phyloP scores from a whole-genome alignment of 129 eudicot species.

The Flaveria bidentis region DNA sequence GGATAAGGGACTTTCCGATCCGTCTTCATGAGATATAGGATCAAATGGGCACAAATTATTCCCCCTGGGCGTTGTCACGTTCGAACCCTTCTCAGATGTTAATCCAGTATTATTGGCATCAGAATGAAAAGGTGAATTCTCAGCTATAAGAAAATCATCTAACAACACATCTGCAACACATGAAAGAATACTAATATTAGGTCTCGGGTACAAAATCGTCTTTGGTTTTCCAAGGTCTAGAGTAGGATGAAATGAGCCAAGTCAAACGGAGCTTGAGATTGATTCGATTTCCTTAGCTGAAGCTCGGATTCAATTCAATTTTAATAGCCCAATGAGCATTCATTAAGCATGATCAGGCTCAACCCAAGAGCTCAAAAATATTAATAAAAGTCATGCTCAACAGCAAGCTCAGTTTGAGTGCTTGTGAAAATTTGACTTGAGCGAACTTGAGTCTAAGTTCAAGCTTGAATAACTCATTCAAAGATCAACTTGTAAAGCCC shows the following conservation, averaged over 20 bases:
- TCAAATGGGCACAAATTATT: slow-evolving; percentile 39
- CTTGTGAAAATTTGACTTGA: slow-evolving; percentile 1
- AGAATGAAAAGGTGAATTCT: slow-evolving; percentile 62
- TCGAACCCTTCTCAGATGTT: slow-evolving; percentile 28
- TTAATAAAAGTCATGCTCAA: background rate
- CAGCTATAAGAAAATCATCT: slow-evolving; percentile 81
- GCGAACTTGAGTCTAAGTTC: background rate
- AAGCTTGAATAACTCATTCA: background rate
- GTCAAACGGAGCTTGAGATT: slow-evolving; percentile 5
- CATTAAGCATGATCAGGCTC: background rate
- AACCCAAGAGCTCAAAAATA: background rate
- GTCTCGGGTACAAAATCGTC: background rate
- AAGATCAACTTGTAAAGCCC: background rate
- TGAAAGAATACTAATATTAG: background rate
- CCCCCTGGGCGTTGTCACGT: slow-evolving; percentile 43
- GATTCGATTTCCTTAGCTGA: background rate
- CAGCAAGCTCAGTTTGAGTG: background rate
- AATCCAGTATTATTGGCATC: slow-evolving; percentile 48
- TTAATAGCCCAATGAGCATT: background rate
- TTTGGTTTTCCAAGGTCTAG: background rate
- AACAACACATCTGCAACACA: slow-evolving; percentile 67
- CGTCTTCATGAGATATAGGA: slow-evolving; percentile 44
- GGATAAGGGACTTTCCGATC: slow-evolving; percentile 43
- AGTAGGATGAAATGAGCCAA: background rate
- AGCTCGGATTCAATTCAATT: background rate